These are phyloP conservation scores for Plantago elongata DNA, from an alignment of 257 asterid genomes.

Conservation along the genomic window DNA sequence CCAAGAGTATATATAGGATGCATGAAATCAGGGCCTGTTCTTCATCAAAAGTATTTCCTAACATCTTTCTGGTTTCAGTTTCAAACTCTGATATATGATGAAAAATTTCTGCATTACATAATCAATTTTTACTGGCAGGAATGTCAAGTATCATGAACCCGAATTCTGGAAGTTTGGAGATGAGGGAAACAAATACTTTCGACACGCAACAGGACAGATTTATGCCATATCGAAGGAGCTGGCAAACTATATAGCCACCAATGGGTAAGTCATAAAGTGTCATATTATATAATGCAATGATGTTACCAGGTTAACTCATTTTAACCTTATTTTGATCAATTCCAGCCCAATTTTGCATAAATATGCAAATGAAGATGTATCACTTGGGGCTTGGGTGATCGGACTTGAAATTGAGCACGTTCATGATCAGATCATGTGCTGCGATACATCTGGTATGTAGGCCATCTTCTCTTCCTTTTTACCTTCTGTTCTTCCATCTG, in stretches of 20 bases:
- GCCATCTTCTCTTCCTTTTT: background rate
- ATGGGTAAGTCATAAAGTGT: slow-evolving; percentile 30
- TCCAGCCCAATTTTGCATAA: slow-evolving; percentile 52
- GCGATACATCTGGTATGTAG: slow-evolving; percentile 44
- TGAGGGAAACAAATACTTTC: slow-evolving; percentile 50
- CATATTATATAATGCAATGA: background rate
- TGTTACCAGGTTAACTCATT: background rate
- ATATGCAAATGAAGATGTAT: slow-evolving; percentile 60
- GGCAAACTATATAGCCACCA: slow-evolving; percentile 37
- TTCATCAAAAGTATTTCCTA: slow-evolving; percentile 37
- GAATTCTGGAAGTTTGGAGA: slow-evolving; percentile 64
- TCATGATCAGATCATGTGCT: slow-evolving; percentile 50
- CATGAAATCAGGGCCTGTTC: slow-evolving; percentile 72
- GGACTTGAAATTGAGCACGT: slow-evolving; percentile 59
- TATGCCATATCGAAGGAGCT: slow-evolving; percentile 57
- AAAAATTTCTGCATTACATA: background rate
- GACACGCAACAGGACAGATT: slow-evolving; percentile 67
- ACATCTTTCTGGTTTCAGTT: background rate
- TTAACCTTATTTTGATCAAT: background rate
- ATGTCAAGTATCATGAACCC: slow-evolving; percentile 60
- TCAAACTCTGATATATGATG: too few species aligned
- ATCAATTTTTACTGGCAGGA: slow-evolving; percentile 24
- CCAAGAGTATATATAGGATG: slow-evolving; percentile 59
- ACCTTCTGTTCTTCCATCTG: background rate
- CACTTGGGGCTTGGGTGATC: slow-evolving; percentile 56